A percentile compares a stretch with the other conserved stretches of the same genome.
Conservation (phyloP, 2,329 filamentous ascomycete genomes). For the Pseudogymnoascus sp. region DNA sequence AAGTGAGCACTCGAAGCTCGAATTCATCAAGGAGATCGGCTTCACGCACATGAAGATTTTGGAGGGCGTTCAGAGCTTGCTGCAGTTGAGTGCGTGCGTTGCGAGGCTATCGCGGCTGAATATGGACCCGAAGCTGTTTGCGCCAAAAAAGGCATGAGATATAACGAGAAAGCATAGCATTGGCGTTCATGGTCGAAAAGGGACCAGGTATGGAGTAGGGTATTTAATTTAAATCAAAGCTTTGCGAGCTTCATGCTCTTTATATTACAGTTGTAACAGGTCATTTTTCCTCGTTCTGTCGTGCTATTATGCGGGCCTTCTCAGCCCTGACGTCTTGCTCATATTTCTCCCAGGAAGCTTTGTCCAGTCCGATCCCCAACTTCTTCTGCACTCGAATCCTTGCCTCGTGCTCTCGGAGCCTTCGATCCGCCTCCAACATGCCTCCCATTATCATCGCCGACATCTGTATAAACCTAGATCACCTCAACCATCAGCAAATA, state of each 20-base stretch:
- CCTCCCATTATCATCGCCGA: constrained; percentile 75
- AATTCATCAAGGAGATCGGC: constrained; percentile 97
- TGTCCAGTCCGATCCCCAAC: constrained; percentile 44
- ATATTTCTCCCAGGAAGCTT: constrained; percentile 60
- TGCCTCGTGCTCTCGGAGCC: constrained; percentile 60
- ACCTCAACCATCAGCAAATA: constrained; percentile 2
- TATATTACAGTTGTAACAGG: neutral
- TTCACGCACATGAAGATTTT: constrained; percentile 99
- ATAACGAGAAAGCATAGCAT: constrained; percentile 28
- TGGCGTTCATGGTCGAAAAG: constrained; percentile 9
- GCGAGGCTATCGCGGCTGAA: constrained; percentile 89
- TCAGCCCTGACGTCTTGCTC: constrained; percentile 42
- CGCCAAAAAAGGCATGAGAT: constrained; percentile 11
- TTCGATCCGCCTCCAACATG: constrained; percentile 66
- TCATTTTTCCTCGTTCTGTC: neutral
- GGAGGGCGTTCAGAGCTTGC: constrained; percentile 91
- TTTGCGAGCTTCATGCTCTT: constrained; percentile 14
- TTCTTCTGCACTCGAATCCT: constrained; percentile 57
- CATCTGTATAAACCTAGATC: constrained; percentile 67
- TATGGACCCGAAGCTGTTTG: constrained; percentile 83
- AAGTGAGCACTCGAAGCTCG: constrained; percentile 89
- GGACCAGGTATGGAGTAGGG: neutral
- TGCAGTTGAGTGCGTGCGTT: constrained; percentile 89
- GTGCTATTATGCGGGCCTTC: constrained; percentile 14
- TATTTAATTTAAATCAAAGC: neutral